A percentile compares a stretch with the other conserved stretches of the same genome.
Evolutionary conservation across 2,329 filamentous ascomycete genomes (phyloP).

Genomic region (Phialophora macrospora): DNA sequence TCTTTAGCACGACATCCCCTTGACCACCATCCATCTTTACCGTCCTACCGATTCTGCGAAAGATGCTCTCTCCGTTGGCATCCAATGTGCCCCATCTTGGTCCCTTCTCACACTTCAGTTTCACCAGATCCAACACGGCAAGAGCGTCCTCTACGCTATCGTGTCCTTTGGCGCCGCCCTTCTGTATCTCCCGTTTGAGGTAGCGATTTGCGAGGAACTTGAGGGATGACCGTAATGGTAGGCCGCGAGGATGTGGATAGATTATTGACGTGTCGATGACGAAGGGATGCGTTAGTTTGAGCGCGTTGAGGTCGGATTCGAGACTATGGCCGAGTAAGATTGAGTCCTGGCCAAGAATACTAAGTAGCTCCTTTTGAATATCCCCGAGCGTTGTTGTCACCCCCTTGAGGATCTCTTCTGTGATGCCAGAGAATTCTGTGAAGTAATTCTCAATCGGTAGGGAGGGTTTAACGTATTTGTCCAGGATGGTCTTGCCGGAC

Average conservation of each 20-base stretch:
- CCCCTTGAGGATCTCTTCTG: conserved; percentile 76
- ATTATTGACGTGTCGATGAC: conserved; percentile 90
- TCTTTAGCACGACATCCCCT: conserved; percentile 41
- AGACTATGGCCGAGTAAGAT: conserved; percentile 56
- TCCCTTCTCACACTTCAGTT: conserved; percentile 94
- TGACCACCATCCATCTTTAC: conserved; percentile 44
- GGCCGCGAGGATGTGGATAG: conserved; percentile 87
- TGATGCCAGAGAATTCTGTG: conserved; percentile 91
- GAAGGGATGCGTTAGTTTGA: conserved; percentile 87
- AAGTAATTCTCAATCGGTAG: conserved; percentile 91
- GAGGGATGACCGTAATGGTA: conserved; percentile 85
- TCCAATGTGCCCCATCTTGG: conserved; percentile 83
- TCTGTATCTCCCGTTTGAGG: conserved; percentile 84
- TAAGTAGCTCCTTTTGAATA: conserved; percentile 77
- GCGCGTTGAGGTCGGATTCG: conserved; percentile 69
- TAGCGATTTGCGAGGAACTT: conserved; percentile 90
- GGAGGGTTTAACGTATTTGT: conserved; percentile 89
- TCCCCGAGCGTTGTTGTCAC: conserved; percentile 83
- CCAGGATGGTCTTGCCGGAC: conserved; percentile 78
- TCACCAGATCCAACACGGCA: conserved; percentile 89
- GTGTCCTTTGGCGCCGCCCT: conserved; percentile 75
- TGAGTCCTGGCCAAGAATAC: conserved; percentile 62
- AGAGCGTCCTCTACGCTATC: conserved; percentile 91
- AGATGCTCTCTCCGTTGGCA: conserved; percentile 81
- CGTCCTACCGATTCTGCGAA: conserved; percentile 74